Conservation (phyloP, 768 basidiomycete genomes). For the Serendipita sp. region DNA sequence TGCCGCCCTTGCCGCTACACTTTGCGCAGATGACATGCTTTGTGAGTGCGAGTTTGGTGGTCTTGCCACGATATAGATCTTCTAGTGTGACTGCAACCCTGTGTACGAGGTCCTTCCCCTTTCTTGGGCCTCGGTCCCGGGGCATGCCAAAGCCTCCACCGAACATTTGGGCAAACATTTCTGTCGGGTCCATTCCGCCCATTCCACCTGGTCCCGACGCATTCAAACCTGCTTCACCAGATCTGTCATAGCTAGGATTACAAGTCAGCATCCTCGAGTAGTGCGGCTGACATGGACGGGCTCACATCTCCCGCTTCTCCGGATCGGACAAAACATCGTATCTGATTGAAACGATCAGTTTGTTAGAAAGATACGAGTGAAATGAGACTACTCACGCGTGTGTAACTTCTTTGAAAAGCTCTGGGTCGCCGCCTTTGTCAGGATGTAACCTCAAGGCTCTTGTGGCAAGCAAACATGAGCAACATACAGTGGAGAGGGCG, state of each 20-base stretch:
- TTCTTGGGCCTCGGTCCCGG: slow-evolving; percentile 52
- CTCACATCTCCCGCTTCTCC: slow-evolving; percentile 47
- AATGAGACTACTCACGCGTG: slow-evolving; percentile 56
- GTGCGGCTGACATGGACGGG: background rate
- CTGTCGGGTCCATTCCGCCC: slow-evolving; percentile 94
- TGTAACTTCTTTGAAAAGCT: slow-evolving; percentile 93
- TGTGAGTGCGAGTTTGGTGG: slow-evolving; percentile 90
- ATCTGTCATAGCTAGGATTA: slow-evolving; percentile 50
- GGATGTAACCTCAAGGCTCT: slow-evolving; percentile 79
- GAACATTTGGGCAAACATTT: slow-evolving; percentile 67
- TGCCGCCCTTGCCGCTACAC: slow-evolving; percentile 94
- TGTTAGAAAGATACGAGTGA: slow-evolving; percentile 5
- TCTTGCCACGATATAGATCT: slow-evolving; percentile 98
- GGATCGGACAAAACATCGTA: slow-evolving; percentile 89
- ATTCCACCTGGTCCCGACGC: slow-evolving; percentile 65
- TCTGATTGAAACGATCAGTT: slow-evolving; percentile 26
- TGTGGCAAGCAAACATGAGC: slow-evolving; percentile 7
- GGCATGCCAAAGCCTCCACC: slow-evolving; percentile 50
- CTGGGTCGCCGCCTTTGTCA: slow-evolving; percentile 92
- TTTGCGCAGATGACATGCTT: slow-evolving; percentile 87
- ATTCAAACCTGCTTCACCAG: slow-evolving; percentile 75
- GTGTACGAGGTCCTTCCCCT: slow-evolving; percentile 96
- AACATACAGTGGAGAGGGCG: slow-evolving; percentile 1
- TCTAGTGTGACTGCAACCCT: slow-evolving; percentile 93
- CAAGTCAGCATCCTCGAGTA: background rate